A percentile compares a stretch with the other conserved stretches of the same genome.
These are phyloP conservation scores for Omphalotus guepiniiformis DNA, from an alignment of 768 basidiomycete species.

Conservation along the genomic window DNA sequence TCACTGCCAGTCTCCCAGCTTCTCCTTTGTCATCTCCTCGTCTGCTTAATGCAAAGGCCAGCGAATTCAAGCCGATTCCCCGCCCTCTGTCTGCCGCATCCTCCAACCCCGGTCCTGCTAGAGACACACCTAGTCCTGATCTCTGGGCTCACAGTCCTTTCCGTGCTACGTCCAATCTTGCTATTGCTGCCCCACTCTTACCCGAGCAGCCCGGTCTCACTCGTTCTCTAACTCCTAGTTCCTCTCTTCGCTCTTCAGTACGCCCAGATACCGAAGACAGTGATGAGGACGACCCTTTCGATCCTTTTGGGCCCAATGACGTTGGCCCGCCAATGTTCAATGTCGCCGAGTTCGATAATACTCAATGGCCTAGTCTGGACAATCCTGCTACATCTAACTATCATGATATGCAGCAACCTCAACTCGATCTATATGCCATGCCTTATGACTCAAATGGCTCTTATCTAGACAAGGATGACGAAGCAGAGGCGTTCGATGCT, in stretches of 20 bases:
- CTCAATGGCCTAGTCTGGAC: slow-evolving; percentile 49
- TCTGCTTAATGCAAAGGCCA: slow-evolving; percentile 84
- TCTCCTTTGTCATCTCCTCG: slow-evolving; percentile 85
- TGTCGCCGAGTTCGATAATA: slow-evolving; percentile 56
- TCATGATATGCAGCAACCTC: slow-evolving; percentile 20
- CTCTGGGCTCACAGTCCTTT: slow-evolving; percentile 77
- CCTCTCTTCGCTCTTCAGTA: slow-evolving; percentile 60
- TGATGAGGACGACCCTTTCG: slow-evolving; percentile 84
- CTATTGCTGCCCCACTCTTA: slow-evolving; percentile 86
- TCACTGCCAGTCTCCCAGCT: slow-evolving; percentile 76
- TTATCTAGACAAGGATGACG: slow-evolving; percentile 25
- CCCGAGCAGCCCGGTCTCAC: slow-evolving; percentile 55
- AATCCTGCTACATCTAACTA: slow-evolving; percentile 39
- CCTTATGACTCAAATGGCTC: slow-evolving; percentile 17
- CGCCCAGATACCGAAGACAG: slow-evolving; percentile 51
- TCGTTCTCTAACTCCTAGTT: slow-evolving; percentile 65
- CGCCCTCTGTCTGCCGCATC: slow-evolving; percentile 76
- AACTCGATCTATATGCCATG: slow-evolving; percentile 19
- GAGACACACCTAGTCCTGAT: slow-evolving; percentile 88
- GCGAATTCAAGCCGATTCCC: slow-evolving; percentile 81
- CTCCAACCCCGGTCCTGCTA: slow-evolving; percentile 51
- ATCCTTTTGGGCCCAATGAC: slow-evolving; percentile 58
- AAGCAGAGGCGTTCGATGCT: slow-evolving; percentile 45
- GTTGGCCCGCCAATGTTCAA: slow-evolving; percentile 54
- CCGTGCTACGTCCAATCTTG: slow-evolving; percentile 77